Evolutionary conservation across 257 asterid genomes (phyloP), one percentile per base, ranked within the genome.

Genomic region (Salvia hispanica): DNA sequence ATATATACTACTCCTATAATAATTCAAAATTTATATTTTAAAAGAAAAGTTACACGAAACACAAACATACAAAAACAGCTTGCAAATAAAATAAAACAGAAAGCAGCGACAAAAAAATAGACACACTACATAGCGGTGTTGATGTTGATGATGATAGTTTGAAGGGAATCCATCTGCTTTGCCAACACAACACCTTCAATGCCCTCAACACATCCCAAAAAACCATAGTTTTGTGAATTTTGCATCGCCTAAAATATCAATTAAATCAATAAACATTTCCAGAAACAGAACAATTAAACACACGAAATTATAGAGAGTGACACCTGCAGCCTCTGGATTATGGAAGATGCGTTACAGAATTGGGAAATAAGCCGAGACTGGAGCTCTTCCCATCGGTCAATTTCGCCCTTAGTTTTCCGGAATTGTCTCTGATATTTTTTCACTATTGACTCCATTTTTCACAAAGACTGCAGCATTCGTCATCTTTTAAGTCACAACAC

Each of bases 251-350:
- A 64, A 63, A 39, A 40, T 62, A 74, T 43, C 75, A 48, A 69
- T 37, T 13, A 55, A 25, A 25, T 42, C 42, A 64, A 63, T 5
- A 39, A 6, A 39, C 43, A 6, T 5, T 4, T 7, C 8, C 42
- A 6, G 9, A 39, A 39, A 39, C 0, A 2, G 2, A 5, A 5
- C 8, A 39, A 7, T 39, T 39, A 39, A 15, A 37, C n/a, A 28
- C 9, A 6, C n/a, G 58, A 13, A 61, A 4, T 16, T 48, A 36
- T 9, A 31, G 40, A 36, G 12, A 58, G 57, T 6, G 52, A 48
- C 63, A 88, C 96, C 92, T 83, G 89, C 80, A 92, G 74, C 74
- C 96, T 85, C 78, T 77, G 89, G 60, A 87, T 89, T 74, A 89
- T 83, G 40, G 92, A 75, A 73, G 88, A 81, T 39, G 91, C 95